A percentile compares a stretch with the other conserved stretches of the same genome.
Evolutionary conservation across 2,329 filamentous ascomycete species (phyloP).

Genomic region (Coniochaeta prunicola): DNA sequence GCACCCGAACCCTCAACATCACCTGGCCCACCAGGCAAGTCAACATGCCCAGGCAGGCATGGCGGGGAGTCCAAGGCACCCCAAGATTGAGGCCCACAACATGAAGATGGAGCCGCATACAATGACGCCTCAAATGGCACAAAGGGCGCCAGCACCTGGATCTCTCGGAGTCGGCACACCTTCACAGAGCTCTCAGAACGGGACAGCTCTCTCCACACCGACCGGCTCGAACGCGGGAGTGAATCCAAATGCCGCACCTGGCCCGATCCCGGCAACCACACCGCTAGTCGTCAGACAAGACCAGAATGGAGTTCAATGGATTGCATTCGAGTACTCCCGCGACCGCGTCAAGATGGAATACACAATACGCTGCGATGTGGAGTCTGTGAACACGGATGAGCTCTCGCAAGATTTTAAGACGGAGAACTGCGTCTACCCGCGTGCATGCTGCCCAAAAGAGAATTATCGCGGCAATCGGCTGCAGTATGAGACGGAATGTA

Average conservation of each 20-base stretch:
- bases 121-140: slow-evolving; percentile 49
- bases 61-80: slow-evolving; percentile 52
- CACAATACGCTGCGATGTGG: slow-evolving; percentile 94
- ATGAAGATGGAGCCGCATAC: slow-evolving; percentile 33
- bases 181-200: slow-evolving; percentile 29
- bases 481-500: slow-evolving; percentile 97
- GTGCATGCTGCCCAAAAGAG: slow-evolving; percentile 90
- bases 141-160: slow-evolving; percentile 46
- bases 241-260: slow-evolving; percentile 87
- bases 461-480: slow-evolving; percentile 93
- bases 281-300: slow-evolving; percentile 91
- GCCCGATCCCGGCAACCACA: slow-evolving; percentile 93
- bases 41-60: slow-evolving; percentile 50
- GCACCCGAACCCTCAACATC: slow-evolving; percentile 48
- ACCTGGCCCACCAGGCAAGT: slow-evolving; percentile 50
- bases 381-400: slow-evolving; percentile 87
- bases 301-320: slow-evolving; percentile 96
- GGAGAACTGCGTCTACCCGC: slow-evolving; percentile 95
- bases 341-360: slow-evolving; percentile 99
- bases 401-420: slow-evolving; percentile 87
- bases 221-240: slow-evolving; percentile 43
- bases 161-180: slow-evolving; percentile 33
- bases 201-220: slow-evolving; percentile 35
- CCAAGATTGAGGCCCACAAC: slow-evolving; percentile 54
- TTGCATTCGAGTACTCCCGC: slow-evolving; percentile 94